These are phyloP conservation scores for Ophiostoma populinum DNA, from an alignment of 2,329 filamentous ascomycete species.

Conservation along the genomic window DNA sequence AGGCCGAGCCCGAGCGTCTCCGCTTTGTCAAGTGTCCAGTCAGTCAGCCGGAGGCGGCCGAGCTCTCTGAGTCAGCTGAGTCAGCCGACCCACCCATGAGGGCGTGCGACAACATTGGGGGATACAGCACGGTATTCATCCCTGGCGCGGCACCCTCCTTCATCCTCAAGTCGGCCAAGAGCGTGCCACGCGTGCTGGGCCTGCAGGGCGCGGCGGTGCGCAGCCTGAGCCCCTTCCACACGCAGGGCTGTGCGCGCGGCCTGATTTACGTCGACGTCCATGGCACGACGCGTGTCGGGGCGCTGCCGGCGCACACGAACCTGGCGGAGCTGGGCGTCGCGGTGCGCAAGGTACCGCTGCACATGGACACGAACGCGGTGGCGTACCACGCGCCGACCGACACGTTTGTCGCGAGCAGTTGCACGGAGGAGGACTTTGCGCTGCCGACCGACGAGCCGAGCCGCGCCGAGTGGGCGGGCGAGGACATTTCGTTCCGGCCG, in stretches of 20 bases:
- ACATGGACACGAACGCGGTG: slow-evolving; percentile 52
- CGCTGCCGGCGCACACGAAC: slow-evolving; percentile 44
- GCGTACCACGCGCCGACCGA: slow-evolving; percentile 60
- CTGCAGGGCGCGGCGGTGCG: slow-evolving; percentile 52
- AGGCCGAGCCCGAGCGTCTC: background rate
- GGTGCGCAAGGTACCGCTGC: slow-evolving; percentile 52
- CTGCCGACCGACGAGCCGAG: slow-evolving; percentile 75
- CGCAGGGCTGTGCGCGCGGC: slow-evolving; percentile 57
- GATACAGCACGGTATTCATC: slow-evolving; percentile 69
- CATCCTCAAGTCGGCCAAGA: slow-evolving; percentile 66
- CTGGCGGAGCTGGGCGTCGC: slow-evolving; percentile 63
- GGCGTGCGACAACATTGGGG: slow-evolving; percentile 46
- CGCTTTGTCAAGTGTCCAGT: slow-evolving; percentile 6
- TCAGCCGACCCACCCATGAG: slow-evolving; percentile 30
- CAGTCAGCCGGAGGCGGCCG: slow-evolving; percentile 39
- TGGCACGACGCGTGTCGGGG: slow-evolving; percentile 56
- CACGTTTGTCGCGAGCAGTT: slow-evolving; percentile 63
- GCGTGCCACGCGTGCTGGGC: slow-evolving; percentile 55
- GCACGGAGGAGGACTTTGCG: slow-evolving; percentile 52
- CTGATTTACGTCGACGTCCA: slow-evolving; percentile 67
- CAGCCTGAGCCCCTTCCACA: slow-evolving; percentile 61
- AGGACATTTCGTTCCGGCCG: slow-evolving; percentile 48
- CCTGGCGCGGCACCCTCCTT: slow-evolving; percentile 67
- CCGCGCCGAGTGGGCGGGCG: slow-evolving; percentile 63
- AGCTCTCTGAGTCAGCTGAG: slow-evolving; percentile 20